These are phyloP conservation scores for Metschnikowia chrysomelidarum DNA, from an alignment of 805 yeast genomes.

Conservation along the genomic window DNA sequence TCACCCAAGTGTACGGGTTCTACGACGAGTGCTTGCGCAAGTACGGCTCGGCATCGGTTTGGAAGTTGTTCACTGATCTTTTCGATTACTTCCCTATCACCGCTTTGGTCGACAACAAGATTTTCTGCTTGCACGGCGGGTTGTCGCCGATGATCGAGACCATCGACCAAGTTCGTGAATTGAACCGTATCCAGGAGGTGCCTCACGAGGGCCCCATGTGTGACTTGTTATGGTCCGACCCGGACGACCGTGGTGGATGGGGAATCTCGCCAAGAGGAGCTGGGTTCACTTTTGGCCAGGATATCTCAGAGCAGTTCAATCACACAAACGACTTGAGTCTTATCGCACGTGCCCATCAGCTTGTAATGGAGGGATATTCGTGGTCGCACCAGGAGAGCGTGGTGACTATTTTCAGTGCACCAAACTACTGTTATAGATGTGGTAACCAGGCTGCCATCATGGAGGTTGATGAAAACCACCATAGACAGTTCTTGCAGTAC, in stretches of 20 bases:
- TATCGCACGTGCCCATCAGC: slow-evolving; percentile 93
- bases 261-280: slow-evolving; percentile 98
- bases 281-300: slow-evolving; percentile 97
- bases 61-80: slow-evolving; percentile 89
- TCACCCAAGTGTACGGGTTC: slow-evolving; percentile 94
- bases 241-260: slow-evolving; percentile 98
- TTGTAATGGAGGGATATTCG: slow-evolving; percentile 95
- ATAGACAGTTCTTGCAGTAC: slow-evolving; percentile 88
- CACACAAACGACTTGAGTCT: slow-evolving; percentile 82
- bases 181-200: slow-evolving; percentile 91
- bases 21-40: slow-evolving; percentile 94
- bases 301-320: slow-evolving; percentile 89
- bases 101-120: slow-evolving; percentile 85
- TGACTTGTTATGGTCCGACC: slow-evolving; percentile 94
- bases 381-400: slow-evolving; percentile 95
- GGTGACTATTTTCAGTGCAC: slow-evolving; percentile 92
- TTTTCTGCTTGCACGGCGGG: slow-evolving; percentile 93
- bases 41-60: slow-evolving; percentile 88
- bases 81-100: slow-evolving; percentile 93
- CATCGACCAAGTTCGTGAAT: slow-evolving; percentile 85
- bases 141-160: slow-evolving; percentile 92
- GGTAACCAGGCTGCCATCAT: slow-evolving; percentile 98
- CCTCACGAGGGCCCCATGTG: slow-evolving; percentile 99
- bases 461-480: slow-evolving; percentile 95
- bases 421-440: slow-evolving; percentile 95